These are phyloP conservation scores for Tetrapisispora pingtungensis DNA, from an alignment of 805 yeast genomes.

Conservation along the genomic window DNA sequence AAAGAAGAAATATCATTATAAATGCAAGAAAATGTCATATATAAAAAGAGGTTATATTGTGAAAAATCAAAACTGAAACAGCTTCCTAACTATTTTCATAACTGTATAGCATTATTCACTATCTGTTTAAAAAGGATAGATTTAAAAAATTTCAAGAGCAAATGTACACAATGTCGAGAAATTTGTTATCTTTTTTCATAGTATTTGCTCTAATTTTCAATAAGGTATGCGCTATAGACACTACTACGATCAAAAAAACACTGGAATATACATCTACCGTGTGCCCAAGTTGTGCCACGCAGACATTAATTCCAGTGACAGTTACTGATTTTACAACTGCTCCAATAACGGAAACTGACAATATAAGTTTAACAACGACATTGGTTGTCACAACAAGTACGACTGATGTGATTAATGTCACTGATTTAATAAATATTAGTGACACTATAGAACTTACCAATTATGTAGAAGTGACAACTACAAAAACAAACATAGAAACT, in stretches of 20 bases:
- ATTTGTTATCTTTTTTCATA: not conserved
- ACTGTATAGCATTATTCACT: no score
- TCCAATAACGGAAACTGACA: not conserved
- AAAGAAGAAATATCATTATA: no score
- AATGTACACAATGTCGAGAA: not conserved
- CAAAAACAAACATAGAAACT: not conserved
- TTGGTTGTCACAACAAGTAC: not conserved
- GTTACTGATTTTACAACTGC: not conserved
- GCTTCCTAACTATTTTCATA: no score
- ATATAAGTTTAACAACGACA: not conserved
- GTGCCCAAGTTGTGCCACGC: slow-evolving; percentile 7
- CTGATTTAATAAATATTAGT: not conserved
- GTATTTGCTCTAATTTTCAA: not conserved
- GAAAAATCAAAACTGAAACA: no score
- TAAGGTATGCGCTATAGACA: not conserved
- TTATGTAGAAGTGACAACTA: not conserved
- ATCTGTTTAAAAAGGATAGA: no score
- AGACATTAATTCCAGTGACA: not conserved
- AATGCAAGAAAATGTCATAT: no score
- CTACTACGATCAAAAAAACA: slow-evolving; percentile 1
- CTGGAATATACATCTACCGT: slow-evolving; percentile 4
- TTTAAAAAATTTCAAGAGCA: not conserved
- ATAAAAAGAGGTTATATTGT: no score
- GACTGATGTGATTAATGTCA: not conserved
- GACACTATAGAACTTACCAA: not conserved